These are phyloP conservation scores for Phlebiopsis flavidoalba DNA, from an alignment of 768 basidiomycete genomes.

Conservation along the genomic window DNA sequence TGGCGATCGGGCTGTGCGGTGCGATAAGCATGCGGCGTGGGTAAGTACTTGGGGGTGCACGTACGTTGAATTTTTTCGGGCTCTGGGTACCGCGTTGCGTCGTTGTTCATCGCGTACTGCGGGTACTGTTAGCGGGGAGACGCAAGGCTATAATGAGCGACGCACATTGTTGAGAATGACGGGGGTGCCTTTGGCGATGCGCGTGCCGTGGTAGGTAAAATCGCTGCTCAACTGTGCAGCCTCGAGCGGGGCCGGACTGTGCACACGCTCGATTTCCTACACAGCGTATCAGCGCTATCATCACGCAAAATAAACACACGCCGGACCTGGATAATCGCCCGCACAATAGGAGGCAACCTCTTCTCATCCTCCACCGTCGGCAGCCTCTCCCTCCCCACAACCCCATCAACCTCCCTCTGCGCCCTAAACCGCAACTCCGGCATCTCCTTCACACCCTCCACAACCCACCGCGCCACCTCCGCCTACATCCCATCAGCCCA, in stretches of 20 bases:
- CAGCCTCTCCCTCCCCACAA: constrained; percentile 17
- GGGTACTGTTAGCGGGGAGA: neutral
- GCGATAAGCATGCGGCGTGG: constrained; percentile 5
- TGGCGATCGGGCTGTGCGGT: constrained; percentile 37
- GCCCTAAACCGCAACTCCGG: constrained; percentile 14
- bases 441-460: too few relatives aligned
- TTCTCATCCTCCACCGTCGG: constrained; percentile 19
- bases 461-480: too few relatives aligned
- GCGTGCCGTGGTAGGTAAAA: neutral
- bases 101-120: neutral
- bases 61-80: neutral
- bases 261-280: constrained; percentile 17
- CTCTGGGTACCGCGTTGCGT: neutral
- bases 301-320: too few relatives aligned
- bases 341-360: constrained; percentile 20
- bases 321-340: constrained; percentile 21
- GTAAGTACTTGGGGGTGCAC: neutral
- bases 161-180: neutral
- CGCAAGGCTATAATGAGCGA: neutral
- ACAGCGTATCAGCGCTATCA: neutral
- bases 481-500: too few relatives aligned
- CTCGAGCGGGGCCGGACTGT: constrained; percentile 22
- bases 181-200: neutral
- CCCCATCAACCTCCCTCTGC: constrained; percentile 22
- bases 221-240: constrained; percentile 21